These are phyloP conservation scores for Kuraishia ogatae DNA, from an alignment of 805 yeast species.

Conservation along the genomic window DNA sequence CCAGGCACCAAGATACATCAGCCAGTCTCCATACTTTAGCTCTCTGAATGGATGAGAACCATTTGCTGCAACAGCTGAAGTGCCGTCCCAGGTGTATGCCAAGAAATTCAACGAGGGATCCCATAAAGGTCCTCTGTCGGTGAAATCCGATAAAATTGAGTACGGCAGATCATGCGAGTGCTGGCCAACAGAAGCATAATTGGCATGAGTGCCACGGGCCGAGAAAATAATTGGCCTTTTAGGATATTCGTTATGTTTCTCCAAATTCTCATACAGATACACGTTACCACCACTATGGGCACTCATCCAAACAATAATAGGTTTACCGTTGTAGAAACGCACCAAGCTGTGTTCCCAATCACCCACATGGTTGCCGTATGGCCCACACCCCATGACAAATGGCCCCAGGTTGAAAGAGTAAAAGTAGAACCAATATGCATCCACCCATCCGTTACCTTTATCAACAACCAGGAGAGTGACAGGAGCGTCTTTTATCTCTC, in stretches of 20 bases:
- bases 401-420: constrained; percentile 94
- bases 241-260: constrained; percentile 39
- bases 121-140: constrained; percentile 95
- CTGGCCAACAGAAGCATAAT: constrained; percentile 92
- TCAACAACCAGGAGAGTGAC: constrained; percentile 78
- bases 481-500: constrained; percentile 68
- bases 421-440: constrained; percentile 93
- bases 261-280: constrained; percentile 67
- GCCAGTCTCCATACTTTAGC: constrained; percentile 59
- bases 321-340: constrained; percentile 72
- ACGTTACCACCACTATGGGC: constrained; percentile 98
- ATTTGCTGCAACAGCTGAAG: constrained; percentile 33
- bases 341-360: constrained; percentile 97
- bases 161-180: constrained; percentile 94
- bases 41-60: constrained; percentile 46
- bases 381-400: constrained; percentile 95
- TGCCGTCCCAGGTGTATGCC: constrained; percentile 75
- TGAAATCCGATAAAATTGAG: constrained; percentile 82
- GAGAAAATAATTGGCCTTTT: constrained; percentile 72
- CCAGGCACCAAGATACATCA: constrained; percentile 79
- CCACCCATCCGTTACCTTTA: constrained; percentile 92
- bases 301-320: constrained; percentile 88
- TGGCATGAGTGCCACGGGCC: constrained; percentile 96
- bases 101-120: constrained; percentile 78
- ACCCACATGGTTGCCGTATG: constrained; percentile 94